Base-by-base conservation (phyloP, 768 basidiomycete genomes). In the Mycena capillaripes region DNA sequence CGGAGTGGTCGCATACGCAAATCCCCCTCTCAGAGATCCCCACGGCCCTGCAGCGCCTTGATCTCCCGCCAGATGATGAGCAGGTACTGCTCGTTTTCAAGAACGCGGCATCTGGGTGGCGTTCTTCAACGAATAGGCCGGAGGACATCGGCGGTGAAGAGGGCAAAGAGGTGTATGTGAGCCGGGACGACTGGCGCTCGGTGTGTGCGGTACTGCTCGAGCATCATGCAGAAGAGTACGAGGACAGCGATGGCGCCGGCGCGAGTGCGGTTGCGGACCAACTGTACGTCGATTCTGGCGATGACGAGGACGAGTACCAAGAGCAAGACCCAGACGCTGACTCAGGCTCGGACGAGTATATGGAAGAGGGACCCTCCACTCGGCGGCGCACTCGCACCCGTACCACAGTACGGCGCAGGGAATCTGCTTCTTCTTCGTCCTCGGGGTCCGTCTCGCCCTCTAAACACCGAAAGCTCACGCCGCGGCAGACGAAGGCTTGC, bases 101-200 rank as follows among this genome's bases (percentile, higher is more conserved):
- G 42, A 94, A 93, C 71, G 95, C 95, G 3, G 92, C 93, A 0
- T 84, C 88, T 2, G 95, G 93, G 21, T 95, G 95, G 94, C 83
- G 81, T 16, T 81, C 81, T 12, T 71, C 78, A 38, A 76, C 76
- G 21, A 76, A 76, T 56, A 50, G 70, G 23, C 58, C 71, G 34
- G 61, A 71, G 27, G 74, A 75, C 17, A 60, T 70, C 8, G 69
- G 64, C 7, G 73, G 76, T 21, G 66, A 30, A 32, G 69, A 8
- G 77, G 38, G 38, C 38, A 16, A 16, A 38, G 38, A 38, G 16
- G 75, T 80, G 32, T 79, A 82, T 52, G 88, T 96, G 29, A 89
- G 86, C 74, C 83, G 86, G 58, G 89, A 90, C 32, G 95, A 95
- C 78, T 96, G 93, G 93, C 88, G 93, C 42, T 87, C 93, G 16